Evolutionary conservation across 2,329 filamentous ascomycete genomes (phyloP), one percentile per base, ranked within the genome.

Genomic region (Dryadomyces quercus-mongolicae): DNA sequence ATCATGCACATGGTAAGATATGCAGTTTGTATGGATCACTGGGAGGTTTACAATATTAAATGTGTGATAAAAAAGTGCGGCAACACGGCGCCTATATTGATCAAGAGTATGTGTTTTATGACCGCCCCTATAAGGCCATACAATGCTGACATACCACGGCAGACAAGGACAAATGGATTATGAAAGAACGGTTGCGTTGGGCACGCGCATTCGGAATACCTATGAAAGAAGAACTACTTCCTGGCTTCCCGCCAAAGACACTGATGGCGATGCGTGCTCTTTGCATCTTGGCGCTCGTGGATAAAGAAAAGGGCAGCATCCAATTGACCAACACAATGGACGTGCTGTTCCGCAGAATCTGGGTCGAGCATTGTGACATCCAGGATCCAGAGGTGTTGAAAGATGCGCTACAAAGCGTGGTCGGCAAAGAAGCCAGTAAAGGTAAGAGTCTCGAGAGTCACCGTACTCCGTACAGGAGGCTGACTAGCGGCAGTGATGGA

Each of bases 161-260:
- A 70, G 66, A 71, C 62, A 71, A 71, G 57, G 66, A 66, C 58
- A 62, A 58, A 45, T 71, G 67, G 66, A 68, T 69, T 58, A 55
- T 59, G 56, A 43, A 45, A 5, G 67, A 68, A 53, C 67, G 68
- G 31, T 54, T 65, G 21, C 64, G 63, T 52, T 71, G 67, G 67
- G 64, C 69, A 1, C 21, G n/a, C 1, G 55, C 57, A 54, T 68
- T 71, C 61, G 55, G 56, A 22, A 58, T 71, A 18, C 69, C 69
- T 49, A 70, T 71, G 56, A 57, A 59, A 9, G 50, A 55, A 1
- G 54, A 59, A 3, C 54, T 59, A 36, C 68, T 68, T 13, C 60
- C 63, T 21, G 62, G 65, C 51, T 70, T 71, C 60, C 70, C 70
- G 5, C 66, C 66, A 3, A 59, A 61, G 47, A 70, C 68, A 1